Evolutionary conservation across 1,284 basidiomycete genomes (phyloP).

Genomic region (Bondarzewia mesenterica): DNA sequence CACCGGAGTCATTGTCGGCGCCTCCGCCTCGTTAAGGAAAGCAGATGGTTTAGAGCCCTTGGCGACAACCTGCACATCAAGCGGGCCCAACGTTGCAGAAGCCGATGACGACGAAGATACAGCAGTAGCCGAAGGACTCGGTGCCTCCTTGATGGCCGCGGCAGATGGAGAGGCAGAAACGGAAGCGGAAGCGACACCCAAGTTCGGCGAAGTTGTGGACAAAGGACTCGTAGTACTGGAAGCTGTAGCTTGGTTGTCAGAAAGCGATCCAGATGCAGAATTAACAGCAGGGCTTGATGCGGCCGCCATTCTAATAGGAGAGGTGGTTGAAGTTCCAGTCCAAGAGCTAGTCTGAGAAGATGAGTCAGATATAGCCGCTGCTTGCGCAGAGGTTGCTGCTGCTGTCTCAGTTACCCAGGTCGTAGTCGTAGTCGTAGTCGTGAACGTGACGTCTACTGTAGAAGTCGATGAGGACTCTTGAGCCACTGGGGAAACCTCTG

Average conservation of each 20-base stretch:
- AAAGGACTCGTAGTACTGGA: conserved; percentile 4
- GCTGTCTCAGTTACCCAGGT: not conserved
- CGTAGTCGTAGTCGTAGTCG: not conserved
- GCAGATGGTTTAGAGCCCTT: not conserved
- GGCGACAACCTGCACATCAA: conserved; percentile 13
- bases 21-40: not conserved
- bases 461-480: not conserved
- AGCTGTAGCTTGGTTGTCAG: not conserved
- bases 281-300: not conserved
- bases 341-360: not conserved
- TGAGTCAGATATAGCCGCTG: not conserved
- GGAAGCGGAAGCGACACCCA: not conserved
- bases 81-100: conserved; percentile 6
- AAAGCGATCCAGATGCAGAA: not conserved
- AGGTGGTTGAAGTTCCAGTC: not conserved
- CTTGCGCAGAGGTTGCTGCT: not conserved
- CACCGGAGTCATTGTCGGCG: conserved; percentile 23
- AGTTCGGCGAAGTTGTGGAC: not conserved
- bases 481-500: not conserved
- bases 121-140: not conserved
- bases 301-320: not conserved
- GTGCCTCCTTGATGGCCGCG: not conserved
- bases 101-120: not conserved
- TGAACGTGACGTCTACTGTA: not conserved
- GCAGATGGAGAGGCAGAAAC: not conserved